Evolutionary conservation across 202 grass and related monocot genomes (phyloP).

Genomic region (Tripidium arundinaceum): DNA sequence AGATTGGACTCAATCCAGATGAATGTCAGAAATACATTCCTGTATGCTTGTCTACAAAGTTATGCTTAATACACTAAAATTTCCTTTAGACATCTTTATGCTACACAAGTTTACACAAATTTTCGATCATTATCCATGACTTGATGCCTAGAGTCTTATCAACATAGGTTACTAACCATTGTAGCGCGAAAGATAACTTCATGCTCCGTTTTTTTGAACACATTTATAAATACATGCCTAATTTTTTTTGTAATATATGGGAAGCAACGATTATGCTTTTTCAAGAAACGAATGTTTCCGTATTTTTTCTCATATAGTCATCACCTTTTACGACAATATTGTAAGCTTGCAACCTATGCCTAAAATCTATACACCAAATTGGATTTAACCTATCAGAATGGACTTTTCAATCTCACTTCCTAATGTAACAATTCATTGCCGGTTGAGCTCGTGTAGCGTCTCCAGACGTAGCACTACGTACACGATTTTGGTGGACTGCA

Average conservation of each 20-base stretch:
- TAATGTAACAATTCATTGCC: background rate
- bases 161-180: background rate
- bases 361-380: background rate
- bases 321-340: too few relatives aligned
- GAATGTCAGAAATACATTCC: background rate
- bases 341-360: too few relatives aligned
- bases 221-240: background rate
- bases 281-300: background rate
- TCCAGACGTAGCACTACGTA: background rate
- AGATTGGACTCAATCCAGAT: constrained; percentile 7
- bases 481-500: background rate
- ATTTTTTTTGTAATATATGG: background rate
- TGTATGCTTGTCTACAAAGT: constrained; percentile 18
- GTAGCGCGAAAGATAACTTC: background rate
- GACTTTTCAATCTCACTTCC: background rate
- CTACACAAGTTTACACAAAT: too few relatives aligned
- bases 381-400: background rate
- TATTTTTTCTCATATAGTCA: background rate
- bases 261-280: background rate
- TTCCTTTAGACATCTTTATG: constrained; percentile 3
- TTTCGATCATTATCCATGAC: background rate
- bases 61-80: background rate
- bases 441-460: background rate
- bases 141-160: background rate
- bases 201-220: background rate